Conservation (phyloP, 306 rosid species). For the Quercus agrifolia region DNA sequence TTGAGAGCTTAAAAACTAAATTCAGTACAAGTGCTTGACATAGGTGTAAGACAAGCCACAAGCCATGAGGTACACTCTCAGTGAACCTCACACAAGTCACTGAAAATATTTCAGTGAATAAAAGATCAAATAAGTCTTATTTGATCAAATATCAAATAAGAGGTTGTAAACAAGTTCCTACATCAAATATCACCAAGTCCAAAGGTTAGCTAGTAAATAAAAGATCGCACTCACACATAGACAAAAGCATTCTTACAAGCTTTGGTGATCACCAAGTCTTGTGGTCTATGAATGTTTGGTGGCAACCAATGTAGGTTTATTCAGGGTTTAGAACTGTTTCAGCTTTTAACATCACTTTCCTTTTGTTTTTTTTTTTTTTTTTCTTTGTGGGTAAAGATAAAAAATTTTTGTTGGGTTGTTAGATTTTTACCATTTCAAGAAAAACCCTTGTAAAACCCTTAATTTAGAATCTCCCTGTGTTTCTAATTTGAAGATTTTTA, state of each 20-base stretch:
- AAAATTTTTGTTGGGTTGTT: constrained; percentile 15
- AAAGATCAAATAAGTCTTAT: no score
- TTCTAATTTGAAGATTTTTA: constrained; percentile 23
- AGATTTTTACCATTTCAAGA: constrained; percentile 20
- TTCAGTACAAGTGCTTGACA: background rate
- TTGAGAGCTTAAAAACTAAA: background rate
- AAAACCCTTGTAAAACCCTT: constrained; percentile 35
- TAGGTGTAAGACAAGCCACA: background rate
- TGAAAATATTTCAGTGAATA: background rate
- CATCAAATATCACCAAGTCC: background rate
- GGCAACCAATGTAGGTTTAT: background rate
- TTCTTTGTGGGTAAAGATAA: constrained; percentile 20
- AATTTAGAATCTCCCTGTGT: constrained; percentile 9
- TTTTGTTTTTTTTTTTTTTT: constrained; percentile 5
- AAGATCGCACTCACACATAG: no score
- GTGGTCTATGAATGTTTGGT: no score
- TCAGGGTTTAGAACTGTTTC: constrained; percentile 16
- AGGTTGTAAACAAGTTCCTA: constrained; percentile 47
- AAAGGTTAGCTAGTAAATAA: background rate
- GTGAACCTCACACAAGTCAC: background rate
- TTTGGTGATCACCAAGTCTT: background rate
- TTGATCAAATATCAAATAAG: background rate
- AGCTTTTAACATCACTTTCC: constrained; percentile 18
- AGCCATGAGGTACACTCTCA: background rate
- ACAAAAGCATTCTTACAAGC: constrained; percentile 23